A percentile compares a stretch with the other conserved stretches of the same genome.
Evolutionary conservation across 495 filamentous ascomycete genomes (phyloP).

Genomic region (Penicillium mononematosum): DNA sequence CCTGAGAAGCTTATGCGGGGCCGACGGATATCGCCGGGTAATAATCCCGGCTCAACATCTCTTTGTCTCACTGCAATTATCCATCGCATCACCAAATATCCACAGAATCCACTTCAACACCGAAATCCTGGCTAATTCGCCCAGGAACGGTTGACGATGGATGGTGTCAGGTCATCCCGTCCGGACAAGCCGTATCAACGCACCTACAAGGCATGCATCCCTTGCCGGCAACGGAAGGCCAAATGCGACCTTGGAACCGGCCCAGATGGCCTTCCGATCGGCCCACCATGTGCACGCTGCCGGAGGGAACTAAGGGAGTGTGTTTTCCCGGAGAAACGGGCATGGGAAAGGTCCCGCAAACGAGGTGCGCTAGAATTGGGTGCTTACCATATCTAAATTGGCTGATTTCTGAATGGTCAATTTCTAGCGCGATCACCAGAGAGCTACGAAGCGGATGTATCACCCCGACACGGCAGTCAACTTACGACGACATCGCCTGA

Average conservation of each 20-base stretch:
- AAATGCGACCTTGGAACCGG: conserved; percentile 56
- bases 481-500: not conserved
- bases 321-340: conserved; percentile 80
- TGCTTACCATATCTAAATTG: not conserved
- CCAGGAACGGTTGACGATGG: conserved; percentile 31
- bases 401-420: conserved; percentile 6
- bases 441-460: conserved; percentile 15
- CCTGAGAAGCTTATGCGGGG: not conserved
- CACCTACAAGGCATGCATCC: conserved; percentile 51
- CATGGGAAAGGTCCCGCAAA: conserved; percentile 45
- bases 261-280: conserved; percentile 72
- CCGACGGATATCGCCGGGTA: conserved; percentile 24
- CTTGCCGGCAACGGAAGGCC: conserved; percentile 49
- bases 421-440: conserved; percentile 21
- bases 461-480: conserved; percentile 4
- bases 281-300: conserved; percentile 91
- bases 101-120: conserved; percentile 9
- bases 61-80: conserved; percentile 8
- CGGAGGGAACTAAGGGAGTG: conserved; percentile 87
- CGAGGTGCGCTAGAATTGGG: conserved; percentile 28
- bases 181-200: conserved; percentile 45
- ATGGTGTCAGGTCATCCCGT: conserved; percentile 39
- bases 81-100: conserved; percentile 13
- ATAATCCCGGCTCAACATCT: conserved; percentile 9
- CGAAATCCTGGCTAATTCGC: conserved; percentile 20